phyloP scores from a whole-genome alignment of 1,139 yeast genomes.

The Magnusiomyces magnusii region DNA sequence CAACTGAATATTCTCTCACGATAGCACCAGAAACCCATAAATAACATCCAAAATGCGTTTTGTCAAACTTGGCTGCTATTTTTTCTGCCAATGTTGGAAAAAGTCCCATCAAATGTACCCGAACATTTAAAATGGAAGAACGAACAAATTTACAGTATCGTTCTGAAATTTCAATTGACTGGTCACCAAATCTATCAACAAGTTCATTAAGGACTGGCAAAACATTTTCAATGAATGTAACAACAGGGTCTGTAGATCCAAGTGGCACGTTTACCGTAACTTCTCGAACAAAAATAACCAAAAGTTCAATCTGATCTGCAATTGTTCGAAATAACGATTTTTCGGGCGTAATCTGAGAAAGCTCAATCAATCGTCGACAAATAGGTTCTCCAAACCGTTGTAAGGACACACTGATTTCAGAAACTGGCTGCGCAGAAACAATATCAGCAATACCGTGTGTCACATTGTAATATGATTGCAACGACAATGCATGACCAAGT shows the following conservation, averaged over 20 bases:
- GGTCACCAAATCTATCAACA: constrained; percentile 47
- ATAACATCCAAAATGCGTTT: constrained; percentile 70
- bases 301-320: constrained; percentile 70
- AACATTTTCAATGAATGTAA: constrained; percentile 48
- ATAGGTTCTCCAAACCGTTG: constrained; percentile 65
- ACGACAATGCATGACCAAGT: constrained; percentile 47
- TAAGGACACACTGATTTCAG: constrained; percentile 40
- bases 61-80: constrained; percentile 58
- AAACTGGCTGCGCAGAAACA: constrained; percentile 48
- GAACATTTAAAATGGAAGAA: constrained; percentile 58
- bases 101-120: constrained; percentile 54
- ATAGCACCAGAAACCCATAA: constrained; percentile 86
- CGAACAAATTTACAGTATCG: constrained; percentile 62
- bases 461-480: constrained; percentile 66
- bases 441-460: constrained; percentile 90
- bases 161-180: constrained; percentile 56
- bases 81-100: constrained; percentile 58
- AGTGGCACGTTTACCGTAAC: constrained; percentile 31
- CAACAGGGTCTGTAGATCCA: constrained; percentile 45
- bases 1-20: constrained; percentile 65
- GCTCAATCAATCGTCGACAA: constrained; percentile 39
- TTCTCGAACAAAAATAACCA: constrained; percentile 62
- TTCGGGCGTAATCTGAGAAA: constrained; percentile 27
- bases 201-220: constrained; percentile 52
- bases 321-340: constrained; percentile 42